Base-by-base conservation (phyloP, 768 basidiomycete genomes). In the Lactifluus piperatus region DNA sequence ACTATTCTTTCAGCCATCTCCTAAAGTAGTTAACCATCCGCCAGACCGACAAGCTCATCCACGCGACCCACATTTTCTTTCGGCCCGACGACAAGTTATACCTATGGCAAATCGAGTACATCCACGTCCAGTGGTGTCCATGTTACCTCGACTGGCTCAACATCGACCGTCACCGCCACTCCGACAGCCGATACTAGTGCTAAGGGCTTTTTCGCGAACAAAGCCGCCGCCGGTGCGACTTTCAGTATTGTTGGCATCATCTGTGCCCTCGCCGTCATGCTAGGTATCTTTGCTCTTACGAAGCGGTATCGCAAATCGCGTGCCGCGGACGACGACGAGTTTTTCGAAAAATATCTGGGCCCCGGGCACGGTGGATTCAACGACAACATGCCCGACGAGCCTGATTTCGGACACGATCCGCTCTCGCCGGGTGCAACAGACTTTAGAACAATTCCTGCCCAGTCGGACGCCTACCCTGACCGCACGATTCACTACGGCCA, bases 221-320 rank as follows among this genome's bases (percentile, higher is more conserved):
- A 58, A 20, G 62, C 11, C 5, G 61, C 61, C 1, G 63, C 59
- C 27, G 62, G 65, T n/a, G 70, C 65, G 29, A 60, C 68, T 8
- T 62, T 73, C 54, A 64, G 65, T 29, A 37, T 65, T n/a, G 10
- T 63, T 44, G 67, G 65, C 34, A 41, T 68, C 43, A 24, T 67
- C 16, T 47, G 57, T 5, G 47, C 48, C 24, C 48, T 70, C 36
- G 36, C 53, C 22, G 18, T n/a, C 26, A 5, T 54, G 4, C 13
- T 56, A 1, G 37, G 8, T 3, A 20, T 16, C 6, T 20, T 54
- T 7, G 22, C 26, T 11, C 0, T 52, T 4, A 0, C 45, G 18
- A 54, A 24, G 20, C 55, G 56, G 11, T 50, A 50, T 11, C 63
- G 63, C 37, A 30, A 16, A 18, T 20, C 47, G 20, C 14, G 8